phyloP scores from a whole-genome alignment of 2,329 filamentous ascomycete species.

The Scedosporium aurantiacum region DNA sequence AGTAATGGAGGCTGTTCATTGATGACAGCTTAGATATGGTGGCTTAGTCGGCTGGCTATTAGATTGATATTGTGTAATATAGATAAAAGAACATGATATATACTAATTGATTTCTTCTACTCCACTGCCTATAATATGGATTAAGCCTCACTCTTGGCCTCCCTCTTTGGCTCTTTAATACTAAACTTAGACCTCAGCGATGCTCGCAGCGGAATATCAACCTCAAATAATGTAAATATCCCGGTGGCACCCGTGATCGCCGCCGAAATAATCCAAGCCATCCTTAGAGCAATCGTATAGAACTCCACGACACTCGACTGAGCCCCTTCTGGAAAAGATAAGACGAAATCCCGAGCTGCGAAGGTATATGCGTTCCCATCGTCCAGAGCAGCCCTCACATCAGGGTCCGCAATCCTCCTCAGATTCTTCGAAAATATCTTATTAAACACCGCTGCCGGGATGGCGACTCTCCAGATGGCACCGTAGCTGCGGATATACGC shows the following conservation, averaged over 20 bases:
- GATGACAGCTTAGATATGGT: neutral
- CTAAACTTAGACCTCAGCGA: neutral
- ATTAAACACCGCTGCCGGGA: conserved; percentile 29
- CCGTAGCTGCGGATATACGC: conserved; percentile 36
- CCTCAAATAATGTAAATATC: neutral
- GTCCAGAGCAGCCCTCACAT: conserved; percentile 7
- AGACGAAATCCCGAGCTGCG: neutral
- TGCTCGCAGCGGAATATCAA: neutral
- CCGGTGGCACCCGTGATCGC: neutral
- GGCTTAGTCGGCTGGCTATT: neutral
- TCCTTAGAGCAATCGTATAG: too few species aligned
- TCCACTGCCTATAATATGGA: too few species aligned
- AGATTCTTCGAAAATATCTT: conserved; percentile 10
- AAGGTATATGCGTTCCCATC: conserved; percentile 16
- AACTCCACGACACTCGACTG: too few species aligned
- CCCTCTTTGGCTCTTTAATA: neutral
- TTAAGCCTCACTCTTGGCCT: neutral
- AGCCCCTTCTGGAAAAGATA: neutral
- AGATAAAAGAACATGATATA: too few species aligned
- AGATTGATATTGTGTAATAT: neutral
- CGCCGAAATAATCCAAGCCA: too few species aligned
- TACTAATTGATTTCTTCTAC: too few species aligned
- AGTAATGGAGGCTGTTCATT: neutral
- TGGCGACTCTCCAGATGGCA: conserved; percentile 32
- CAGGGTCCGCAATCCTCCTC: conserved; percentile 8